phyloP scores from a whole-genome alignment of 805 yeast species.

The Kodamaea nitidulidarum region DNA sequence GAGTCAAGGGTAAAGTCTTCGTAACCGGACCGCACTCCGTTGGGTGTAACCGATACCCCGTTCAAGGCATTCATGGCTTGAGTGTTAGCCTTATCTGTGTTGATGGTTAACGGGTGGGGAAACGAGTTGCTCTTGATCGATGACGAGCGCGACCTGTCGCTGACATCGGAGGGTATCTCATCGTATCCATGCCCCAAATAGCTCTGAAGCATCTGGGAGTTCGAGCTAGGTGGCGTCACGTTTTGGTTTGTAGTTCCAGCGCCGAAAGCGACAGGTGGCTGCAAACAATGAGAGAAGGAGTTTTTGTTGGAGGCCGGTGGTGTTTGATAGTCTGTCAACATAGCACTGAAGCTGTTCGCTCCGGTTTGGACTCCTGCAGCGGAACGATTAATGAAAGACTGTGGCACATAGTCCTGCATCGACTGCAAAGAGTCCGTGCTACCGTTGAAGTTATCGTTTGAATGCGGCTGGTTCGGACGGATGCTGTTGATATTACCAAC shows the following conservation, averaged over 20 bases:
- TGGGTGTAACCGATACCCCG: slow-evolving; percentile 12
- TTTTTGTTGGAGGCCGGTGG: slow-evolving; percentile 35
- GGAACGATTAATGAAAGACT: slow-evolving; percentile 31
- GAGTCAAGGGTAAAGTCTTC: slow-evolving; percentile 28
- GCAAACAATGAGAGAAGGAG: slow-evolving; percentile 18
- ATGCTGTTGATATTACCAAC: slow-evolving; percentile 39
- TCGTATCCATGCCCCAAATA: slow-evolving; percentile 18
- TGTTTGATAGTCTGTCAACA: slow-evolving; percentile 41
- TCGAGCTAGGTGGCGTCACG: slow-evolving; percentile 12
- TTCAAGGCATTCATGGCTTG: slow-evolving; percentile 23
- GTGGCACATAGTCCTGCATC: slow-evolving; percentile 43
- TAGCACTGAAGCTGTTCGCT: slow-evolving; percentile 22
- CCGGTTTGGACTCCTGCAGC: slow-evolving; percentile 14
- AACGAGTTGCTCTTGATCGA: slow-evolving; percentile 22
- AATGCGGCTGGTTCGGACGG: slow-evolving; percentile 19
- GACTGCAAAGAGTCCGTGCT: slow-evolving; percentile 42
- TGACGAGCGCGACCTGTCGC: slow-evolving; percentile 16
- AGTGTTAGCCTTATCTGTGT: slow-evolving; percentile 31
- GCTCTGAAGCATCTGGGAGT: slow-evolving; percentile 8
- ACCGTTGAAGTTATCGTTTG: slow-evolving; percentile 20
- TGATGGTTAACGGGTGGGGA: slow-evolving; percentile 35
- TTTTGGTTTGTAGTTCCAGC: slow-evolving; percentile 1
- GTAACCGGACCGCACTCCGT: slow-evolving; percentile 4
- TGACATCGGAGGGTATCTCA: slow-evolving; percentile 23
- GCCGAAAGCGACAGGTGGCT: slow-evolving; percentile 8